Conservation (phyloP, 2,329 filamentous ascomycete genomes). For the Paraphaeosphaeria sporulosa region DNA sequence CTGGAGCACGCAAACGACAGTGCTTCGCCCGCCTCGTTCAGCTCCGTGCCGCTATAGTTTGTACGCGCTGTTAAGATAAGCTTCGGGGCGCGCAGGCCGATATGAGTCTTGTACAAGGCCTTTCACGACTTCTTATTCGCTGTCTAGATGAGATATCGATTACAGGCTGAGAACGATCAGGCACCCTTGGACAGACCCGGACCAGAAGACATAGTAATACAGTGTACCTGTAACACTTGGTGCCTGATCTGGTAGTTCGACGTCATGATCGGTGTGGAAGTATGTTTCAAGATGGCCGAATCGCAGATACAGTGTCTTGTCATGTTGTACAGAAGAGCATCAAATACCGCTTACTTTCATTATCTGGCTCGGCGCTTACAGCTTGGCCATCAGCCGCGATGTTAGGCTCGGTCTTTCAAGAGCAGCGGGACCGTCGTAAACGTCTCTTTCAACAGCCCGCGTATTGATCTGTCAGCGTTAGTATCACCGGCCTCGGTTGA, state of each 20-base stretch:
- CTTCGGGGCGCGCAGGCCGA: neutral
- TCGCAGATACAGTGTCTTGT: neutral
- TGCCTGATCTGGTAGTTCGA: neutral
- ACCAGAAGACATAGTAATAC: neutral
- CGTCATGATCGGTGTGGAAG: neutral
- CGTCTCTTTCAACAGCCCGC: slow-evolving; percentile 80
- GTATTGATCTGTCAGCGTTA: slow-evolving; percentile 72
- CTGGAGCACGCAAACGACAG: neutral
- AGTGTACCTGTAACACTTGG: neutral
- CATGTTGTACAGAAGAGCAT: neutral
- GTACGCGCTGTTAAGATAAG: neutral
- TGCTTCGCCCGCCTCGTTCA: neutral
- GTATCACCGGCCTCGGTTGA: neutral
- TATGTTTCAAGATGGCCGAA: neutral
- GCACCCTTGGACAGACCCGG: neutral
- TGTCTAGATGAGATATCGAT: neutral
- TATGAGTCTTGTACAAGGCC: neutral
- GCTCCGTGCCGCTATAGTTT: neutral
- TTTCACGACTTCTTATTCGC: neutral
- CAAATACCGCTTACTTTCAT: neutral
- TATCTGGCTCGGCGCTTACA: slow-evolving; percentile 32
- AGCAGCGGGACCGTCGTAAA: slow-evolving; percentile 79
- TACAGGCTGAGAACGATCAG: neutral
- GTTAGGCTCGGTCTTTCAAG: slow-evolving; percentile 63
- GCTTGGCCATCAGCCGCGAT: slow-evolving; percentile 47